Evolutionary conservation across 129 eudicot species (phyloP).

Genomic region (Tanacetum coccineum): DNA sequence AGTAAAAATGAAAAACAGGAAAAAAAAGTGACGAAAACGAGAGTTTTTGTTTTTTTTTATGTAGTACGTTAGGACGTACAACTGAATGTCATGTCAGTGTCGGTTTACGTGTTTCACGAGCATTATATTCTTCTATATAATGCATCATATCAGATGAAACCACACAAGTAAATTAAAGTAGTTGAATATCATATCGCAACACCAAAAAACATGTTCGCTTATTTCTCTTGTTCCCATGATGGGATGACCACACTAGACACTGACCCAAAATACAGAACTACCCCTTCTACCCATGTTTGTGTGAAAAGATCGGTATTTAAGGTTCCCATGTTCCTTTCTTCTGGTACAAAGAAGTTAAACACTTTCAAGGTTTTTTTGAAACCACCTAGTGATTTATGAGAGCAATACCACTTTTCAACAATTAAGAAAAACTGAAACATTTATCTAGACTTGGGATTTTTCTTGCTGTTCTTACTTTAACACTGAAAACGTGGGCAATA

Average conservation of each 20-base stretch:
- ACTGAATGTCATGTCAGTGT: no score
- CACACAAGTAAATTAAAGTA: neutral
- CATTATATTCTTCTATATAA: neutral
- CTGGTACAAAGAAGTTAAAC: conserved; percentile 11
- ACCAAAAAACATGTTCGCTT: conserved; percentile 13
- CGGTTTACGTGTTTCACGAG: neutral
- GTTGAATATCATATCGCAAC: conserved; percentile 1
- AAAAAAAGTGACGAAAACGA: neutral
- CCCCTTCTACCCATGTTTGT: neutral
- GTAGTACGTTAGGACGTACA: neutral
- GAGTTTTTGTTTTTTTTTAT: neutral
- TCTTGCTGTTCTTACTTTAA: no score
- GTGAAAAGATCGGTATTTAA: neutral
- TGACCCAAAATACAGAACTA: neutral
- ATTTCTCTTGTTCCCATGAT: conserved; percentile 5
- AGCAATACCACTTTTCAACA: no score
- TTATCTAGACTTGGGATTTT: no score
- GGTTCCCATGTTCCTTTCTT: neutral
- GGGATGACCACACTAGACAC: conserved; percentile 14
- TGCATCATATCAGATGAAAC: neutral
- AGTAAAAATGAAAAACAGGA: neutral
- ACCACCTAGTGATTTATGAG: no score
- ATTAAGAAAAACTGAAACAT: no score
- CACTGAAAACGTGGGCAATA: no score
- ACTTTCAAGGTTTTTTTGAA: no score